Conservation (phyloP, 2,329 filamentous ascomycete genomes). For the Diplodia intermedia region DNA sequence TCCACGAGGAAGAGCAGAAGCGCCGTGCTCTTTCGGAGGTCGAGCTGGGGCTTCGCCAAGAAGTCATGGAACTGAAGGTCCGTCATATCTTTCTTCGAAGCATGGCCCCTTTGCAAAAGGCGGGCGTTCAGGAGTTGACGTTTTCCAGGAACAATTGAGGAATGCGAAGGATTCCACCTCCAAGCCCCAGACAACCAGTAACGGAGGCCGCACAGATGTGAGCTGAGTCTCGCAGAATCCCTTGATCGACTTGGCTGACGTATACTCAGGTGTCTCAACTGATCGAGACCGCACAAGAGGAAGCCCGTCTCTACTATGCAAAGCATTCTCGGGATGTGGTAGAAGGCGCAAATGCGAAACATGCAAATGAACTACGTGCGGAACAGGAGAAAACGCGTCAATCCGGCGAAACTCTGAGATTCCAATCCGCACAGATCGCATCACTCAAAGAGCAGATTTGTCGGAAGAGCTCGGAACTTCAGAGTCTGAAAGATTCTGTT, state of each 20-base stretch:
- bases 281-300: not conserved
- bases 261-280: not conserved
- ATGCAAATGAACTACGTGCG: slow-evolving; percentile 1
- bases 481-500: not conserved
- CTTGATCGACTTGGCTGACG: not conserved
- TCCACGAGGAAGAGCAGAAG: slow-evolving; percentile 5
- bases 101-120: not conserved
- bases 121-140: not conserved
- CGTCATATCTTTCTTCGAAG: not conserved
- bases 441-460: slow-evolving; percentile 14
- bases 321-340: not conserved
- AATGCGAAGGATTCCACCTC: not conserved
- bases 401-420: not conserved
- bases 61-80: slow-evolving; percentile 1
- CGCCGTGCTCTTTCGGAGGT: not conserved
- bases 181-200: not conserved
- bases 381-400: not conserved
- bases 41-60: not conserved
- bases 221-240: not conserved
- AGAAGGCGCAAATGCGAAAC: not conserved
- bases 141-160: not conserved
- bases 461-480: not conserved
- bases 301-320: not conserved
- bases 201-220: not conserved
- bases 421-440: not conserved